A percentile compares a stretch with the other conserved stretches of the same genome.
Conservation (phyloP, 2,329 filamentous ascomycete species). For the Botrytis squamosa region DNA sequence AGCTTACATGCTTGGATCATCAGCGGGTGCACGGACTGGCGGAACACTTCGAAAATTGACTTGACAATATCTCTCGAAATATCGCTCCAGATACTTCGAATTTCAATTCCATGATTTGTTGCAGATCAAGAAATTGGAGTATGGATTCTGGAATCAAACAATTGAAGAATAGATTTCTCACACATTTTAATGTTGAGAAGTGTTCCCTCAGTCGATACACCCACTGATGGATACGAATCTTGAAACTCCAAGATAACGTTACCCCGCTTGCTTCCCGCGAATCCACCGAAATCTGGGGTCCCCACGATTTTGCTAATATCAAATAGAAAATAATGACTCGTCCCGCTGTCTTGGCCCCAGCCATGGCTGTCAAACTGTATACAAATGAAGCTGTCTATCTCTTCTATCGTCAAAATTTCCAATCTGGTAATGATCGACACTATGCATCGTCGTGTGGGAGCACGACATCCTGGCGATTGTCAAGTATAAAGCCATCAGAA, state of each 20-base stretch:
- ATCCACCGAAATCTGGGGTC: slow-evolving; percentile 13
- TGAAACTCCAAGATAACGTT: background rate
- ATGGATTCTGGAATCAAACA: background rate
- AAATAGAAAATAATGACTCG: background rate
- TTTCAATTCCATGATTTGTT: background rate
- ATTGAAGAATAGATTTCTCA: background rate
- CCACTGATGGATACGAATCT: background rate
- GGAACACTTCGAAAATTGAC: background rate
- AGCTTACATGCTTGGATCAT: background rate
- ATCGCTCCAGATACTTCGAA: background rate
- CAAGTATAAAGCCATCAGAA: background rate
- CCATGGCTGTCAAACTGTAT: background rate
- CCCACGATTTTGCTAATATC: background rate
- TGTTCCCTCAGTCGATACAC: background rate
- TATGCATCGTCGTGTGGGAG: background rate
- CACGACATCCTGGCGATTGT: background rate
- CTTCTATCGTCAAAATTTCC: no score
- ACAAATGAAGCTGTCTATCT: background rate
- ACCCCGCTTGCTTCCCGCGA: background rate
- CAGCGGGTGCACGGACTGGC: background rate
- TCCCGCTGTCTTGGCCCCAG: background rate
- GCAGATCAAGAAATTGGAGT: background rate
- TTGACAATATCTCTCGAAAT: background rate
- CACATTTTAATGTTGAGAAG: background rate
- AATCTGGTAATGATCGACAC: background rate